A percentile compares a stretch with the other conserved stretches of the same genome.
Evolutionary conservation across 352 stramenopile species (phyloP).

Genomic region (Pythium sp.): DNA sequence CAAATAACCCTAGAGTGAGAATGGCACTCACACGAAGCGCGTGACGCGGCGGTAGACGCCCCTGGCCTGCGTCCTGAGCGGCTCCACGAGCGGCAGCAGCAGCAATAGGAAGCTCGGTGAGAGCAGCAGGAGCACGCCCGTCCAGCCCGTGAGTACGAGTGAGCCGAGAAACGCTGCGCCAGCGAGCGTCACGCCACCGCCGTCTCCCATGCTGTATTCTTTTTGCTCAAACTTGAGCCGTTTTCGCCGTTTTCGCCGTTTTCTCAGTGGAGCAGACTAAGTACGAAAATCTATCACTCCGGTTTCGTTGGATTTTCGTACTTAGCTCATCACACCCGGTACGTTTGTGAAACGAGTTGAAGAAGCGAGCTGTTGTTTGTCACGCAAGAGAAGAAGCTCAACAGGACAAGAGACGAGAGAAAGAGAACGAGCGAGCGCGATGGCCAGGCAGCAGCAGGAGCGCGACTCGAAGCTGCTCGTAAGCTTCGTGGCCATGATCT

Average conservation of each 20-base stretch:
- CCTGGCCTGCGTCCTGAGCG: conserved; percentile 20
- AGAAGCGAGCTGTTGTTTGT: neutral
- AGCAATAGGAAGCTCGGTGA: conserved; percentile 56
- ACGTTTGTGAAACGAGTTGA: neutral
- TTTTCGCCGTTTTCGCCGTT: neutral
- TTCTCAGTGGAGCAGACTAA: neutral
- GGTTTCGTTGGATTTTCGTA: neutral
- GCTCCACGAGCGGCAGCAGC: conserved; percentile 25
- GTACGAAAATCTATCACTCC: neutral
- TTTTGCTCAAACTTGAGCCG: neutral
- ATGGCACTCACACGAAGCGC: conserved; percentile 46
- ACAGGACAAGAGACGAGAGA: conserved; percentile 1
- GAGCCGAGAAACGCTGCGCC: conserved; percentile 50
- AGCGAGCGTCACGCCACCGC: conserved; percentile 24
- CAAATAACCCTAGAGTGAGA: neutral
- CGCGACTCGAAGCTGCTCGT: conserved; percentile 69
- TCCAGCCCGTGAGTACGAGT: conserved; percentile 56
- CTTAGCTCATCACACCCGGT: neutral
- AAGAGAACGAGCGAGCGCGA: conserved; percentile 12
- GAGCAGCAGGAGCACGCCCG: conserved; percentile 45
- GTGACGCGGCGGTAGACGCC: conserved; percentile 48
- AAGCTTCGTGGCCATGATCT: conserved; percentile 81
- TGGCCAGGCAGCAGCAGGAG: conserved; percentile 20
- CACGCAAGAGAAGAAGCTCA: conserved; percentile 2
- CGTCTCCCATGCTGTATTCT: conserved; percentile 26